A percentile compares a stretch with the other conserved stretches of the same genome.
Conservation (phyloP, 2,329 filamentous ascomycete genomes). For the Fusarium pseudograminearum region DNA sequence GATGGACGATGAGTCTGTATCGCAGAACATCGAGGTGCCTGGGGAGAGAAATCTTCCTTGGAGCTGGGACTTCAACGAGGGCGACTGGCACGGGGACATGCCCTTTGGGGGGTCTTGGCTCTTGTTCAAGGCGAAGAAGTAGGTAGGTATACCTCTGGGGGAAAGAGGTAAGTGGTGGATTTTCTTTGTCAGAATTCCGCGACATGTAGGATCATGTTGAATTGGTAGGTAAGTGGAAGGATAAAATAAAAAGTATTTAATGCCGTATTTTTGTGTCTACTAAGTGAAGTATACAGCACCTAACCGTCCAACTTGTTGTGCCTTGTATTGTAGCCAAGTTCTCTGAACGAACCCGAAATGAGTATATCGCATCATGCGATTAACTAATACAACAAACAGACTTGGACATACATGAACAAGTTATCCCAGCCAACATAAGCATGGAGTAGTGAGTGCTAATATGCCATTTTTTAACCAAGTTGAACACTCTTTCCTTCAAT, state of each 20-base stretch:
- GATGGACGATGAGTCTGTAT: neutral
- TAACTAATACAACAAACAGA: no score
- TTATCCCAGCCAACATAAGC: neutral
- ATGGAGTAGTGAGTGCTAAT: neutral
- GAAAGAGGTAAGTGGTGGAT: neutral
- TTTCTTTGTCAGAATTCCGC: neutral
- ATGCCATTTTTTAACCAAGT: neutral
- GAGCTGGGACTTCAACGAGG: neutral
- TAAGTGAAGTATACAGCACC: neutral
- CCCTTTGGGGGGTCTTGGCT: neutral
- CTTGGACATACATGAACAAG: no score
- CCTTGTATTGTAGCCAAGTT: neutral
- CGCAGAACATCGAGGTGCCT: conserved; percentile 3
- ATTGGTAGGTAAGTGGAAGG: neutral
- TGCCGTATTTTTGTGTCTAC: neutral
- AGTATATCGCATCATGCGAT: neutral
- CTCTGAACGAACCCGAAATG: neutral
- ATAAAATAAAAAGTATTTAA: neutral
- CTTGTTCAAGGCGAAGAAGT: neutral
- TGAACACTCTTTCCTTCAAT: neutral
- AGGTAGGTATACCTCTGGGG: neutral
- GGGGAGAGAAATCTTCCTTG: neutral
- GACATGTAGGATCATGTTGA: neutral
- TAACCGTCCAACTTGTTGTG: neutral
- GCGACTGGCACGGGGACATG: neutral